phyloP scores from a whole-genome alignment of 2,329 filamentous ascomycete genomes.

The Phialocephala subalpina region DNA sequence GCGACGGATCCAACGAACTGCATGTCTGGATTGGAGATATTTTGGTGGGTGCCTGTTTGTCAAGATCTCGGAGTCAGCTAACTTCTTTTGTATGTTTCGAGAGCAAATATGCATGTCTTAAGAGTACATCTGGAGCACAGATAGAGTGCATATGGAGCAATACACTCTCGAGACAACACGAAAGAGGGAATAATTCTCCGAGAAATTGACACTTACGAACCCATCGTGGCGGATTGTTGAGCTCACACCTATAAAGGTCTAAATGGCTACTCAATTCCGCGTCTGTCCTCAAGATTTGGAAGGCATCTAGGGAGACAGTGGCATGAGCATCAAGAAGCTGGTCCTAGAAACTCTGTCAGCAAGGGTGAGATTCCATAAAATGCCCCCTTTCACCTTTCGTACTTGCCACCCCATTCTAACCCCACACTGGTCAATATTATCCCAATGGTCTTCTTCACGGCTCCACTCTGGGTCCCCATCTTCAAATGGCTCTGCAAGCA shows the following conservation, averaged over 20 bases:
- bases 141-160: no score
- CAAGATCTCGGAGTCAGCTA: no score
- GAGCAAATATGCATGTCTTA: no score
- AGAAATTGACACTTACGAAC: no score
- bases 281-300: not conserved
- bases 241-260: constrained; percentile 2
- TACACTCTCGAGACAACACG: no score
- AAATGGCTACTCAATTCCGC: not conserved
- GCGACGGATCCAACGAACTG: not conserved
- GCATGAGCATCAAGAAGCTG: not conserved
- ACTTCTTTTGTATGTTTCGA: no score
- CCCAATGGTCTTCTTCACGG: not conserved
- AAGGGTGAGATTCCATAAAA: not conserved
- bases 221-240: constrained; percentile 1
- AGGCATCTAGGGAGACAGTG: not conserved
- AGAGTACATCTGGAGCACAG: no score
- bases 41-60: no score
- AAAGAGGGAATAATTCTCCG: no score
- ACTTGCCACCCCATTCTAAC: not conserved
- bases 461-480: no score
- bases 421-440: not conserved
- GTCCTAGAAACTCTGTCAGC: not conserved
- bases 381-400: not conserved
- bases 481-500: no score
- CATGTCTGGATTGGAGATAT: constrained; percentile 3